phyloP scores from a whole-genome alignment of 2,329 filamentous ascomycete species.

The Fusarium euwallaceae region DNA sequence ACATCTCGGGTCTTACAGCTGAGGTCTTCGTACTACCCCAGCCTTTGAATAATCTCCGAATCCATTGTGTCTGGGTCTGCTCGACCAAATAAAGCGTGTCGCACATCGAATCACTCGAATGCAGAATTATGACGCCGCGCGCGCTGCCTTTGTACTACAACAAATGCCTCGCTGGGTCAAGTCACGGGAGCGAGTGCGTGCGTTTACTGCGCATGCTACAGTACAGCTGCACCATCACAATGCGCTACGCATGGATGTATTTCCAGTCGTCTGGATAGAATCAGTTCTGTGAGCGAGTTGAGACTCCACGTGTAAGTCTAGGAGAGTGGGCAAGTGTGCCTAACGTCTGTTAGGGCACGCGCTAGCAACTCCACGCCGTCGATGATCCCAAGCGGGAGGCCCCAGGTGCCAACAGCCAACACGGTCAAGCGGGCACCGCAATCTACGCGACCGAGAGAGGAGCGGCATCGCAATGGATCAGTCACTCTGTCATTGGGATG shows the following conservation, averaged over 20 bases:
- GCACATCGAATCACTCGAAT: constrained; percentile 17
- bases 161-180: constrained; percentile 3
- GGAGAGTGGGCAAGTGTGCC: constrained; percentile 35
- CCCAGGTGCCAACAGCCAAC: constrained; percentile 2
- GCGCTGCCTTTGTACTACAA: constrained; percentile 6
- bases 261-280: constrained; percentile 19
- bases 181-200: constrained; percentile 15
- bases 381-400: constrained; percentile 26
- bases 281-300: constrained; percentile 30
- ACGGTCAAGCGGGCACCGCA: constrained; percentile 13
- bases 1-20: constrained; percentile 30
- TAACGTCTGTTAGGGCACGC: constrained; percentile 31
- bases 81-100: constrained; percentile 6
- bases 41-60: constrained; percentile 39
- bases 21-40: constrained; percentile 27
- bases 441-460: constrained; percentile 25
- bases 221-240: not conserved
- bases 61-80: constrained; percentile 8
- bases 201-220: constrained; percentile 11
- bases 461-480: constrained; percentile 17
- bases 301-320: constrained; percentile 34
- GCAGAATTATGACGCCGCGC: constrained; percentile 3
- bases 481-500: constrained; percentile 26
- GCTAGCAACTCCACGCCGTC: constrained; percentile 31
- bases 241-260: constrained; percentile 11